Evolutionary conservation across 208 protist species (phyloP).

Genomic region (Porcisia deanei): DNA sequence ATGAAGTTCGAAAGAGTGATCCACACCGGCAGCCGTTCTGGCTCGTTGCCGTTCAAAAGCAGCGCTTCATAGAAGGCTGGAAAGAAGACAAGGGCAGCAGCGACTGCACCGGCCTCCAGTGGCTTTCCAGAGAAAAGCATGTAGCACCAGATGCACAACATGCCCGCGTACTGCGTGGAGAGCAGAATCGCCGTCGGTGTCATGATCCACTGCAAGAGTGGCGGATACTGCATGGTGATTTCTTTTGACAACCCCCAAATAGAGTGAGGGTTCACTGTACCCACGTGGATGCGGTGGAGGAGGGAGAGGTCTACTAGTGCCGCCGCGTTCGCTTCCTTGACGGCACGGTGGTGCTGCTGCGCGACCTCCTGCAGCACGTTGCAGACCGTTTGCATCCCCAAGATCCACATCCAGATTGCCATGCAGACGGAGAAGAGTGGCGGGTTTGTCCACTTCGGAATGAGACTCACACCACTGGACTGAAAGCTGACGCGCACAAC

Average conservation of each 20-base stretch:
- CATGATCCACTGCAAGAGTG: conserved; percentile 23
- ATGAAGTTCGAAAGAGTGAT: conserved; percentile 45
- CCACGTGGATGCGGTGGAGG: conserved; percentile 22
- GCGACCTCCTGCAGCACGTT: conserved; percentile 28
- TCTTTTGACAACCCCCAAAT: conserved; percentile 25
- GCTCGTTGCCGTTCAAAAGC: conserved; percentile 42
- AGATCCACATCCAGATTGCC: conserved; percentile 24
- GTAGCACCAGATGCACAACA: conserved; percentile 38
- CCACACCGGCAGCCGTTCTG: conserved; percentile 41
- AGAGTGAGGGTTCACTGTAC: conserved; percentile 7
- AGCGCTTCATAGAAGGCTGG: conserved; percentile 53
- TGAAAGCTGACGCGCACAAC: conserved; percentile 9
- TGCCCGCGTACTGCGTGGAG: conserved; percentile 36
- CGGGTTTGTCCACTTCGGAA: conserved; percentile 3
- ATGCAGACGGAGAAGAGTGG: conserved; percentile 18
- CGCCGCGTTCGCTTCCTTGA: conserved; percentile 12
- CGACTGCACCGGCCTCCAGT: conserved; percentile 29
- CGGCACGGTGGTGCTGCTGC: conserved; percentile 24
- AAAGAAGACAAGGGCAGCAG: conserved; percentile 41
- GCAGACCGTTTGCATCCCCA: conserved; percentile 23
- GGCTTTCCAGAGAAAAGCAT: conserved; percentile 34
- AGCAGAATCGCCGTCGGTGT: conserved; percentile 26
- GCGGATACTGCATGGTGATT: conserved; percentile 13
- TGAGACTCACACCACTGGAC: conserved; percentile 17
- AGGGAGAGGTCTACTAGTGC: conserved; percentile 10